These are phyloP conservation scores for Rubia yunnanensis DNA, from an alignment of 257 asterid species.

Conservation along the genomic window DNA sequence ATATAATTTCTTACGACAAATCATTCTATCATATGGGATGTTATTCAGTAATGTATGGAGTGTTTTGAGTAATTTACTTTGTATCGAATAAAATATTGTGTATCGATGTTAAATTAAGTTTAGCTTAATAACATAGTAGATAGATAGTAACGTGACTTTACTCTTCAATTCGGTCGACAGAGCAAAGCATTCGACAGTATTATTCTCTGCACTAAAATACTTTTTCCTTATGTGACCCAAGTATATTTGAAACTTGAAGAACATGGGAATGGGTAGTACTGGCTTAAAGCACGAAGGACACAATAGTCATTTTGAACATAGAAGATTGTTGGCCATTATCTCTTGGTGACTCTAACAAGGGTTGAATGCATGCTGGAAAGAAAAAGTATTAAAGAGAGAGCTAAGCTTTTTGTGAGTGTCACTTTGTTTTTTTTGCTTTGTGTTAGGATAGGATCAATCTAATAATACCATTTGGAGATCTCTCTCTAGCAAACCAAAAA, in stretches of 20 bases:
- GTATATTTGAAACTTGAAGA: constrained; percentile 8
- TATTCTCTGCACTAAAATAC: constrained; percentile 2
- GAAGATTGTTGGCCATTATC: constrained; percentile 15
- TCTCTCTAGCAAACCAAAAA: constrained; percentile 15
- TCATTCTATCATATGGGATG: no score
- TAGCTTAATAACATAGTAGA: not conserved
- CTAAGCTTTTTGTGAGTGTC: constrained; percentile 22
- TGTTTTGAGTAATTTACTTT: no score
- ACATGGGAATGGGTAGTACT: not conserved
- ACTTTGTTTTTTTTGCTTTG: constrained; percentile 43
- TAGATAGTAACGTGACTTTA: not conserved
- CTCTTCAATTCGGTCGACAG: constrained; percentile 1
- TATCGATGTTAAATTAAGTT: no score
- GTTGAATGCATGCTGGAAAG: constrained; percentile 22
- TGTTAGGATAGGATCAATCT: constrained; percentile 16
- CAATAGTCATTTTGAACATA: constrained; percentile 16
- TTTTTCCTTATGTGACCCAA: constrained; percentile 8
- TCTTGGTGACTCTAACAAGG: constrained; percentile 19
- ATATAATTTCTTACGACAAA: no score
- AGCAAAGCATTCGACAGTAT: not conserved
- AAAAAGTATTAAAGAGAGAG: constrained; percentile 43
- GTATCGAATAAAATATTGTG: no score
- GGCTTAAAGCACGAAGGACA: constrained; percentile 12
- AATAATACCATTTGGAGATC: constrained; percentile 12
- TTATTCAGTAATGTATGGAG: no score